Base-by-base conservation (phyloP, 208 protist species). In the Plasmodiophora brassicae region DNA sequence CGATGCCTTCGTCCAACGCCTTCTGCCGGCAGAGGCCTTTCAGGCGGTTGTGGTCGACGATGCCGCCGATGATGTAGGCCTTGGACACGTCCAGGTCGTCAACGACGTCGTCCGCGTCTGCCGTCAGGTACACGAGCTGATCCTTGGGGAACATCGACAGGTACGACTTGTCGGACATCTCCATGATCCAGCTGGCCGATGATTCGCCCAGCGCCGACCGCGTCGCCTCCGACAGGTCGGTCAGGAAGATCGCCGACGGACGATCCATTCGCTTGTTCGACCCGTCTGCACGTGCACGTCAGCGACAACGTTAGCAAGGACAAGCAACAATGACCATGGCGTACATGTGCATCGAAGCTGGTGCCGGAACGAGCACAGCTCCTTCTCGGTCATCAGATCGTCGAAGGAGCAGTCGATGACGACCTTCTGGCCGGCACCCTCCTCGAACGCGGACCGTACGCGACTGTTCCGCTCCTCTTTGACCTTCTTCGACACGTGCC, bases 21-120 rank as follows among this genome's bases (percentile, higher is more conserved):
- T 54, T 53, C 0, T 14, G 36, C 36, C 46, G 44, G 10, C 41
- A 5, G 38, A 86, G 43, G 0, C 84, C 41, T 53, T 86, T 86
- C 44, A 60, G 84, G 44, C 84, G 1, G 32, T 86, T 86, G 84
- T 53, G 84, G 46, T 86, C 84, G 44, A 86, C 84, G 39, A 86
- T 0, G 39, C 84, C 84, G 84, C 84, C 84, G 41, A 86, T 53
- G 39, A 86, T 53, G 84, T 86, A 86, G n/a, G 35, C 84, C 44
- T 86, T 86, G 41, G n/a, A 8, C 0, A 41, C 36, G 35, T 54
- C 1, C 25, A 86, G 84, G 1, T 0, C 39, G 84, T 54, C 44
- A 8, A 86, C 44, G 25, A 53, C 46, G 44, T 86, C 5, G 1
- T 45, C 1, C 41, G 84, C 1, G 10, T 86, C 84, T 20, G 84